A percentile compares a stretch with the other conserved stretches of the same genome.
phyloP scores from a whole-genome alignment of 768 basidiomycete species.

The Suillus placidus region DNA sequence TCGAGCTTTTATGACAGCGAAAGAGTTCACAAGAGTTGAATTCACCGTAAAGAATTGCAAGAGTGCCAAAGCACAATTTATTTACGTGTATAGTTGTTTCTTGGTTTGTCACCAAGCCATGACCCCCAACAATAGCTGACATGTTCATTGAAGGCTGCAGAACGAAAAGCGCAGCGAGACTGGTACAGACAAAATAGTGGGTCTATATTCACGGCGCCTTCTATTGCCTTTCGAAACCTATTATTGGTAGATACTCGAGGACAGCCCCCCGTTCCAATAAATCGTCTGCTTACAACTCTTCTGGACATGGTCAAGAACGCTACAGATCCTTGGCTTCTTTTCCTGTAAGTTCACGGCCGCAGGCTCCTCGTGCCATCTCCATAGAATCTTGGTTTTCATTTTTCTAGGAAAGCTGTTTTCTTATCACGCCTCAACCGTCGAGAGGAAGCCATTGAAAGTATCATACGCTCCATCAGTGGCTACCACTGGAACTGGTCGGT shows the following conservation, averaged over 20 bases:
- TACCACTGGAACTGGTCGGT: constrained; percentile 95
- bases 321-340: constrained; percentile 81
- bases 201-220: constrained; percentile 26
- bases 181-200: constrained; percentile 84
- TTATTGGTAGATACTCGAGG: constrained; percentile 59
- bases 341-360: constrained; percentile 57
- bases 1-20: constrained; percentile 69
- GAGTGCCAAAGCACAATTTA: constrained; percentile 74
- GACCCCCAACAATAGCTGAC: constrained; percentile 13
- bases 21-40: constrained; percentile 77
- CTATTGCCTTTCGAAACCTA: background rate
- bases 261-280: constrained; percentile 69
- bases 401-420: constrained; percentile 76
- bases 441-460: constrained; percentile 83
- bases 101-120: constrained; percentile 58
- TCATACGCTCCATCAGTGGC: constrained; percentile 70
- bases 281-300: constrained; percentile 57
- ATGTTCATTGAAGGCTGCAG: constrained; percentile 60
- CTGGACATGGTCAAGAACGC: constrained; percentile 58
- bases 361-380: constrained; percentile 8
- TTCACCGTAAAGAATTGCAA: constrained; percentile 65
- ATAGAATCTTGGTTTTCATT: constrained; percentile 6
- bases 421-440: constrained; percentile 77
- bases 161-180: constrained; percentile 78
- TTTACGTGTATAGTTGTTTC: constrained; percentile 80